Evolutionary conservation across 129 eudicot species (phyloP).

Genomic region (Flaveria linearis): DNA sequence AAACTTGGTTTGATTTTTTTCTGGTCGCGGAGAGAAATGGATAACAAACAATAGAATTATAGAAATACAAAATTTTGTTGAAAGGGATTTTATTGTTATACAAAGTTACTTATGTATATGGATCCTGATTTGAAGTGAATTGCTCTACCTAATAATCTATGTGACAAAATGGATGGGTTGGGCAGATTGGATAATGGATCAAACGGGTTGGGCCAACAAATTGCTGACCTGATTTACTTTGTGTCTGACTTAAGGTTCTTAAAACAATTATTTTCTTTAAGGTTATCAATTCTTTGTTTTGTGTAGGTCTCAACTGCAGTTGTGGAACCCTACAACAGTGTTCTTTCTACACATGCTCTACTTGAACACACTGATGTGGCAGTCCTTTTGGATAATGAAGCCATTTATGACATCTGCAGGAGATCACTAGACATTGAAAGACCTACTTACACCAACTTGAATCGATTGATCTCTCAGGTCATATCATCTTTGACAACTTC

Average conservation of each 20-base stretch:
- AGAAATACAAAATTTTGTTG: not conserved
- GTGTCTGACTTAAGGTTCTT: not conserved
- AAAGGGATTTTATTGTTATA: not conserved
- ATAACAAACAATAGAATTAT: not conserved
- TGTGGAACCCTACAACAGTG: conserved; percentile 91
- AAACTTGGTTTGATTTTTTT: too few species aligned
- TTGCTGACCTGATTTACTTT: not conserved
- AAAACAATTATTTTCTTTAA: not conserved
- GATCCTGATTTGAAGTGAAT: too few species aligned
- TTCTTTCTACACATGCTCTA: conserved; percentile 85
- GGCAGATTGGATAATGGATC: too few species aligned
- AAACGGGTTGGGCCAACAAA: not conserved
- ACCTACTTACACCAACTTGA: conserved; percentile 82
- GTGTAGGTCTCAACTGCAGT: conserved; percentile 47
- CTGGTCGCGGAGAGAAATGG: not conserved
- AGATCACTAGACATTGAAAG: conserved; percentile 82
- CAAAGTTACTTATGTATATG: too few species aligned
- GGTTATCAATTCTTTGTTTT: not conserved
- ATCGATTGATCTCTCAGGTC: conserved; percentile 81
- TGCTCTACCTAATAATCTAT: too few species aligned
- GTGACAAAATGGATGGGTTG: too few species aligned
- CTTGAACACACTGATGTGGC: conserved; percentile 92
- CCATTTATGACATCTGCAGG: conserved; percentile 84
- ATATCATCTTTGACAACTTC: conserved; percentile 91
- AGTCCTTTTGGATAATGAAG: conserved; percentile 84